phyloP scores from a whole-genome alignment of 768 basidiomycete species.

The Phlebiopsis flavidoalba region DNA sequence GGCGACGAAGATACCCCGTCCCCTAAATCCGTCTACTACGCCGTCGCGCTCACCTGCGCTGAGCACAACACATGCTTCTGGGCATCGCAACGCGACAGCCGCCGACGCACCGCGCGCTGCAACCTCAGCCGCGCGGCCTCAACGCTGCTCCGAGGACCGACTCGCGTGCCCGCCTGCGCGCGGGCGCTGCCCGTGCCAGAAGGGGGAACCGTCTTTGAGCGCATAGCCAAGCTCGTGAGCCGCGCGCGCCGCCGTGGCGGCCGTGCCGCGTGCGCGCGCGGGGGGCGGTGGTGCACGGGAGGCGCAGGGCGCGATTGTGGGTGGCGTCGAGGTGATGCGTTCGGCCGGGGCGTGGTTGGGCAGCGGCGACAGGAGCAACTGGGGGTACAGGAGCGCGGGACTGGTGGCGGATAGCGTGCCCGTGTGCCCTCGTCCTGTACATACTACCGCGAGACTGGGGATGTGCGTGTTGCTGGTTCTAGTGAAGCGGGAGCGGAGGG shows the following conservation, averaged over 20 bases:
- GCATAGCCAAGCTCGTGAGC: slow-evolving; percentile 50
- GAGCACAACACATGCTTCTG: slow-evolving; percentile 61
- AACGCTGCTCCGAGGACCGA: slow-evolving; percentile 61
- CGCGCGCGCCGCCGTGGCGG: slow-evolving; percentile 13
- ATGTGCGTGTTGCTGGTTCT: not conserved
- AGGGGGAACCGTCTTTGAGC: slow-evolving; percentile 42
- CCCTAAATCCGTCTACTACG: slow-evolving; percentile 65
- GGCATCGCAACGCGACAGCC: slow-evolving; percentile 40
- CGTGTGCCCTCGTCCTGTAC: slow-evolving; percentile 1
- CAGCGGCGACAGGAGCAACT: slow-evolving; percentile 13
- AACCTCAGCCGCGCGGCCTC: slow-evolving; percentile 49
- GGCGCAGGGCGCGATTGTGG: slow-evolving; percentile 16
- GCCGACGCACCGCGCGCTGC: slow-evolving; percentile 53
- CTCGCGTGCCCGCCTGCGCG: slow-evolving; percentile 47
- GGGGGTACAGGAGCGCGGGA: slow-evolving; percentile 22
- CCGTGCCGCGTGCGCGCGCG: slow-evolving; percentile 8
- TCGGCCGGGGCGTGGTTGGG: slow-evolving; percentile 22
- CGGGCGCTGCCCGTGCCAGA: slow-evolving; percentile 39
- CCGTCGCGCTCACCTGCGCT: slow-evolving; percentile 61
- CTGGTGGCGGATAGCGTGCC: slow-evolving; percentile 23
- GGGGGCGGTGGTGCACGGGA: too few relatives aligned
- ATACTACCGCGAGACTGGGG: not conserved
- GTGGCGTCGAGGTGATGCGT: slow-evolving; percentile 26
- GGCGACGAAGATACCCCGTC: slow-evolving; percentile 40
- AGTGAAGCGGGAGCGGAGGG: slow-evolving; percentile 9